Conservation (phyloP, 306 rosid genomes). For the Ochetophila trinervis region DNA sequence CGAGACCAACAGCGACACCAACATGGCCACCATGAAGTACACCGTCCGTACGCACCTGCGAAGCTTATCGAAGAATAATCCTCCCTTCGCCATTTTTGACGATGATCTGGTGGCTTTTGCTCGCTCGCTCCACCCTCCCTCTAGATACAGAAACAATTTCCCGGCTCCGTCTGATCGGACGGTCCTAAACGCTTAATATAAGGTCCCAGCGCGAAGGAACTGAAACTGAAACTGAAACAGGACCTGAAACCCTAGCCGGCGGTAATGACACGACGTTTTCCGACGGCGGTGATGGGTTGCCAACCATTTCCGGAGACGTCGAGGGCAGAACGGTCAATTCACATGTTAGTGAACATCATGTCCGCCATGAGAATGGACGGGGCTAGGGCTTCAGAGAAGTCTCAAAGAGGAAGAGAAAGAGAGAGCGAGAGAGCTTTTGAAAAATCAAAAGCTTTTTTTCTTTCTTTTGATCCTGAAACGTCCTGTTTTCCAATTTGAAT, state of each 20-base stretch:
- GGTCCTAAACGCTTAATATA: conserved; percentile 22
- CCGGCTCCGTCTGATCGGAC: conserved; percentile 29
- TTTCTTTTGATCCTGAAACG: conserved; percentile 1
- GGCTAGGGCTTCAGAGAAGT: conserved; percentile 39
- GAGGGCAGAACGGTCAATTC: conserved; percentile 7
- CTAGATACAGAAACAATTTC: background rate
- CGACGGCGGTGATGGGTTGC: conserved; percentile 33
- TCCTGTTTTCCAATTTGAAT: background rate
- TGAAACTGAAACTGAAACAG: conserved; percentile 34
- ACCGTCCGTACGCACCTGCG: conserved; percentile 70
- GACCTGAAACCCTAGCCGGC: conserved; percentile 42
- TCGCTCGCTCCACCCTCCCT: background rate
- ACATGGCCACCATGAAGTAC: conserved; percentile 81
- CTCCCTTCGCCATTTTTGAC: conserved; percentile 68
- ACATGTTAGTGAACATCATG: conserved; percentile 7
- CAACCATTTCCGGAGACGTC: conserved; percentile 46
- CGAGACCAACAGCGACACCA: conserved; percentile 71
- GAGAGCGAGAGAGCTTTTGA: conserved; percentile 17
- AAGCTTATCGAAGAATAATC: conserved; percentile 60
- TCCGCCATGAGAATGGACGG: conserved; percentile 28
- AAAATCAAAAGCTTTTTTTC: conserved; percentile 13
- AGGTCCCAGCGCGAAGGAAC: conserved; percentile 30
- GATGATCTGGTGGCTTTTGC: conserved; percentile 23
- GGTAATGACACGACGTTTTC: conserved; percentile 1
- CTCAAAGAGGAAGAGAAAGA: conserved; percentile 12